Evolutionary conservation across 2,329 filamentous ascomycete genomes (phyloP).

Genomic region (Penicillium sp.): DNA sequence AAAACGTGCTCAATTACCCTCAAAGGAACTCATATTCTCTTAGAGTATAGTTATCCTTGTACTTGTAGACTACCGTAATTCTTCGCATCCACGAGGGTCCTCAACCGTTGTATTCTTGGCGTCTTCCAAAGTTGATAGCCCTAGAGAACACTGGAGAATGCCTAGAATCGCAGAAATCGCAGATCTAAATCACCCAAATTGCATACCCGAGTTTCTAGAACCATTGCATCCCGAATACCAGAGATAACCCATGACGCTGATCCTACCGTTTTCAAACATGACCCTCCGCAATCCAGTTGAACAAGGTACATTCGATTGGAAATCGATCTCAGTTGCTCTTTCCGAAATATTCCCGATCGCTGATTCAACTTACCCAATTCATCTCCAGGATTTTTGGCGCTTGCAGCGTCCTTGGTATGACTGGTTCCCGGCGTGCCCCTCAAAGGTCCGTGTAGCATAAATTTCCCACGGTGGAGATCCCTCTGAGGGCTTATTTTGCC

Average conservation of each 20-base stretch:
- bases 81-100: no score
- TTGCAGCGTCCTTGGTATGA: conserved; percentile 4
- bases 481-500: background rate
- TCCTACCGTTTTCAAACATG: conserved; percentile 4
- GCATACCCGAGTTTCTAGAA: conserved; percentile 1
- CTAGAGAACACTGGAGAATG: no score
- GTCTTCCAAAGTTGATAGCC: no score
- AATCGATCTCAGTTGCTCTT: background rate
- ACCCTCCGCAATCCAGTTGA: background rate
- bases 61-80: no score
- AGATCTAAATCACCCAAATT: background rate
- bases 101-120: no score
- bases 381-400: conserved; percentile 2
- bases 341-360: conserved; percentile 3
- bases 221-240: conserved; percentile 5
- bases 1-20: conserved; percentile 31
- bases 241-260: conserved; percentile 2
- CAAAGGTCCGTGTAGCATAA: no score
- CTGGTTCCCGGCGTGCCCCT: background rate
- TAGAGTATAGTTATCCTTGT: no score
- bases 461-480: background rate
- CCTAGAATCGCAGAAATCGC: background rate
- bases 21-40: conserved; percentile 23
- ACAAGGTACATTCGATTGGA: background rate
- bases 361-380: conserved; percentile 5